phyloP scores from a whole-genome alignment of 129 eudicot species.

The Chrysanthemum makinoi region DNA sequence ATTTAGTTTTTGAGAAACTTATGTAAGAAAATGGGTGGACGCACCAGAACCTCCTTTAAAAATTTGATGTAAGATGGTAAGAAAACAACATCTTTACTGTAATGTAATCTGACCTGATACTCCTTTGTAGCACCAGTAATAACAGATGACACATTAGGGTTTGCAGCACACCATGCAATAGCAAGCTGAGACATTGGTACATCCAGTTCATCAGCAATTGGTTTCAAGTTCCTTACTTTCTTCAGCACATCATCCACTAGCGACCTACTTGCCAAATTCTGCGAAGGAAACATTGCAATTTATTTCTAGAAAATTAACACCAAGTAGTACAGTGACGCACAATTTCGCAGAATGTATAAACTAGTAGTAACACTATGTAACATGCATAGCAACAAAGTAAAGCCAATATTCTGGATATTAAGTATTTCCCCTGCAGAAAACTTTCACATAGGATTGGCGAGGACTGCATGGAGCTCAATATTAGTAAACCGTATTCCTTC shows the following conservation, averaged over 20 bases:
- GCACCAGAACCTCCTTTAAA: too few relatives aligned
- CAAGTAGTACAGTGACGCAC: not conserved
- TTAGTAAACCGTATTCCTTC: not conserved
- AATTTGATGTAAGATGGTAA: too few relatives aligned
- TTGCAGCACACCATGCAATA: slow-evolving; percentile 95
- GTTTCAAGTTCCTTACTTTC: slow-evolving; percentile 72
- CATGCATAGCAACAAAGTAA: not conserved
- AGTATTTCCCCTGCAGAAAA: too few relatives aligned
- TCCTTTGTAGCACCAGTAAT: slow-evolving; percentile 92
- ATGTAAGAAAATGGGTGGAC: too few relatives aligned
- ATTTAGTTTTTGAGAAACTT: too few relatives aligned
- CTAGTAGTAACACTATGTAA: not conserved
- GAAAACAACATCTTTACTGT: not conserved
- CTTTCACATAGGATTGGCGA: too few relatives aligned
- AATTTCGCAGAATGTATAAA: not conserved
- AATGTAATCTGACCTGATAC: slow-evolving; percentile 53
- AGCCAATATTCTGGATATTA: not conserved
- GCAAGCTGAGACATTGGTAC: slow-evolving; percentile 92
- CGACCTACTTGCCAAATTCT: slow-evolving; percentile 83
- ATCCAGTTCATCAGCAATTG: slow-evolving; percentile 73
- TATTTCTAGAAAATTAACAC: not conserved
- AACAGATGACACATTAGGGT: slow-evolving; percentile 89
- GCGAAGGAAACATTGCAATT: slow-evolving; percentile 19
- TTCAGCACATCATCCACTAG: slow-evolving; percentile 87
- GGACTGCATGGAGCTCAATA: too few relatives aligned